phyloP scores from a whole-genome alignment of 2,329 filamentous ascomycete genomes.

The Zymoseptoria passerinii region DNA sequence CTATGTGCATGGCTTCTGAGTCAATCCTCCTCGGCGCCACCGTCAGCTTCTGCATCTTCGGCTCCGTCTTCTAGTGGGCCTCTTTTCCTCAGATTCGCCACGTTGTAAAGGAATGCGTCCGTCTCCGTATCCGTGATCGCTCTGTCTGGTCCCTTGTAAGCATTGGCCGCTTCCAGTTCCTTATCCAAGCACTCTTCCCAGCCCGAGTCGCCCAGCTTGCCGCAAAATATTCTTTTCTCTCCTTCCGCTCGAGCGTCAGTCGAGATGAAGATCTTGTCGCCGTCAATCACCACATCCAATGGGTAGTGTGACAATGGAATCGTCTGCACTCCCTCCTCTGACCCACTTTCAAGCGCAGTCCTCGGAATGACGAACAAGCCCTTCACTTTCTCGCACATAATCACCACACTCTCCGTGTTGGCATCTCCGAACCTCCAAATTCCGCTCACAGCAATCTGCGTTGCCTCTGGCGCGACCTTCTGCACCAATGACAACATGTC shows the following conservation, averaged over 20 bases:
- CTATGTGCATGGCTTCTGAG: not conserved
- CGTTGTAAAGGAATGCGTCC: constrained; percentile 39
- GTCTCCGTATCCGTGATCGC: constrained; percentile 31
- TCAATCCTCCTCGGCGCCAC: constrained; percentile 1
- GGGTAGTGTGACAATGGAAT: constrained; percentile 3
- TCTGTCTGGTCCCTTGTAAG: constrained; percentile 10
- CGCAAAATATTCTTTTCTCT: not conserved
- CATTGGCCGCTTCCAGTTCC: constrained; percentile 15
- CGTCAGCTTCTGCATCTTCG: constrained; percentile 5
- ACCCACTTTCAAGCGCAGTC: not conserved
- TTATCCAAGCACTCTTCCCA: not conserved
- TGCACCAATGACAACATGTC: constrained; percentile 34
- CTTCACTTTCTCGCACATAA: constrained; percentile 41
- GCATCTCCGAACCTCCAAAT: constrained; percentile 37
- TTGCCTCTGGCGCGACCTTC: not conserved
- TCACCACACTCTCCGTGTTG: constrained; percentile 21
- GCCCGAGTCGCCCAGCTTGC: not conserved
- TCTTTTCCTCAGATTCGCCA: constrained; percentile 44
- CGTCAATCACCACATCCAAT: constrained; percentile 12
- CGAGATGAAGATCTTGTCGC: constrained; percentile 11
- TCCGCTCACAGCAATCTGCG: constrained; percentile 42
- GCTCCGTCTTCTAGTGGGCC: constrained; percentile 14
- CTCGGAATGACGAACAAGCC: constrained; percentile 49
- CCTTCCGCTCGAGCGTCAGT: constrained; percentile 10
- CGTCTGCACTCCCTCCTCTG: not conserved